A percentile compares a stretch with the other conserved stretches of the same genome.
Conservation (phyloP, 2,329 filamentous ascomycete species). For the Sordariomycetes sp. region DNA sequence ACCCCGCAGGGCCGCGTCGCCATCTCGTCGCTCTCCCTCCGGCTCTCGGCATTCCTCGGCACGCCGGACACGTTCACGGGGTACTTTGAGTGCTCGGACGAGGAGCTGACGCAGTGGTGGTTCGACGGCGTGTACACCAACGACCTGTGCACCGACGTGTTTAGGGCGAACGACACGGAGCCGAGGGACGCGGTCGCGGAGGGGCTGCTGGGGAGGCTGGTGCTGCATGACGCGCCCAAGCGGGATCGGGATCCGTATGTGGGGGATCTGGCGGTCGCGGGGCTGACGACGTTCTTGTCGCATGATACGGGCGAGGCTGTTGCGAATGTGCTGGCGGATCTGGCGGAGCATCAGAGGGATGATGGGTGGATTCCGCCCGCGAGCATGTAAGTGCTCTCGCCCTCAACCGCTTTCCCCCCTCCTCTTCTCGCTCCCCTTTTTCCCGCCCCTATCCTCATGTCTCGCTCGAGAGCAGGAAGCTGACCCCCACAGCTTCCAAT, state of each 20-base stretch:
- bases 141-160: constrained; percentile 31
- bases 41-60: constrained; percentile 30
- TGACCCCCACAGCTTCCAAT: constrained; percentile 10
- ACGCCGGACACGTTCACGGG: constrained; percentile 34
- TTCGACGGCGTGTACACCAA: constrained; percentile 38
- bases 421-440: neutral
- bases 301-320: constrained; percentile 25
- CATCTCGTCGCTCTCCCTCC: constrained; percentile 26
- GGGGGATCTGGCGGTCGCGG: constrained; percentile 34
- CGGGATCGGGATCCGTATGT: constrained; percentile 38
- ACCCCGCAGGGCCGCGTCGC: constrained; percentile 24
- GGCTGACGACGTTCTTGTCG: constrained; percentile 31
- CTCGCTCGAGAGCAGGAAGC: neutral
- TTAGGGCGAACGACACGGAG: constrained; percentile 32
- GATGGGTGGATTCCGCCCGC: constrained; percentile 42
- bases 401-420: neutral
- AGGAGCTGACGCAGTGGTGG: constrained; percentile 35
- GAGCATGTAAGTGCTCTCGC: constrained; percentile 25
- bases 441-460: too few species aligned
- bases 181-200: constrained; percentile 28
- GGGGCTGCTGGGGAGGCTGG: constrained; percentile 27
- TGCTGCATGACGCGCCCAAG: constrained; percentile 36
- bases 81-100: constrained; percentile 38
- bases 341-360: constrained; percentile 30
- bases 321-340: constrained; percentile 32